Percentiles rank a stretch among this genome's conserved stretches.
Evolutionary conservation across 805 yeast genomes (phyloP).

Genomic region (Limtongia smithiae): DNA sequence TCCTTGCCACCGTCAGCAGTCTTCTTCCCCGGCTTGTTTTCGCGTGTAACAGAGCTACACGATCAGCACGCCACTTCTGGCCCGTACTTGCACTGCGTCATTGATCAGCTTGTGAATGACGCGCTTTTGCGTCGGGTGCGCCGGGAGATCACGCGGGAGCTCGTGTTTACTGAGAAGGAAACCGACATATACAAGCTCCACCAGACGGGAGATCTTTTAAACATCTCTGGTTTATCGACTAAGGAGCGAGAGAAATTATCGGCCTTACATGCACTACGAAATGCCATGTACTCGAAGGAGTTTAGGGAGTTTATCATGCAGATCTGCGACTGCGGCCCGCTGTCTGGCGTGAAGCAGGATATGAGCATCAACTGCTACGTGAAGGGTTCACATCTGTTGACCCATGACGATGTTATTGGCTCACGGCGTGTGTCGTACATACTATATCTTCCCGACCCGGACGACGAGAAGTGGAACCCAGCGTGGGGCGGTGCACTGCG

Average conservation of each 20-base stretch:
- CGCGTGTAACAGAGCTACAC: conserved; percentile 10
- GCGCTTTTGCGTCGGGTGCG: conserved; percentile 73
- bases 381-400: conserved; percentile 87
- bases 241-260: conserved; percentile 72
- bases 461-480: conserved; percentile 71
- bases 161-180: conserved; percentile 91
- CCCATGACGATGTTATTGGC: conserved; percentile 98
- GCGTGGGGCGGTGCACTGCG: conserved; percentile 92
- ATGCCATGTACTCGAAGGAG: conserved; percentile 80
- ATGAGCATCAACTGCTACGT: conserved; percentile 88
- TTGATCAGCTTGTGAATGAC: conserved; percentile 69
- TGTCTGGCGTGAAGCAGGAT: conserved; percentile 88
- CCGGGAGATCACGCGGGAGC: conserved; percentile 73
- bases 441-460: conserved; percentile 89
- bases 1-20: conserved; percentile 6
- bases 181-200: conserved; percentile 90
- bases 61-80: conserved; percentile 47
- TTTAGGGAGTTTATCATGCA: conserved; percentile 74
- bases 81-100: conserved; percentile 91
- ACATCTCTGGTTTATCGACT: conserved; percentile 77
- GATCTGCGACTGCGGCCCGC: conserved; percentile 81
- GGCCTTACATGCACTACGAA: conserved; percentile 69
- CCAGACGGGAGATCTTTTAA: conserved; percentile 87
- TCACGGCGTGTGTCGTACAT: conserved; percentile 90
- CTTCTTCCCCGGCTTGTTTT: conserved; percentile 20